phyloP scores from a whole-genome alignment of 768 basidiomycete species.

The Psilocybe azurescens region DNA sequence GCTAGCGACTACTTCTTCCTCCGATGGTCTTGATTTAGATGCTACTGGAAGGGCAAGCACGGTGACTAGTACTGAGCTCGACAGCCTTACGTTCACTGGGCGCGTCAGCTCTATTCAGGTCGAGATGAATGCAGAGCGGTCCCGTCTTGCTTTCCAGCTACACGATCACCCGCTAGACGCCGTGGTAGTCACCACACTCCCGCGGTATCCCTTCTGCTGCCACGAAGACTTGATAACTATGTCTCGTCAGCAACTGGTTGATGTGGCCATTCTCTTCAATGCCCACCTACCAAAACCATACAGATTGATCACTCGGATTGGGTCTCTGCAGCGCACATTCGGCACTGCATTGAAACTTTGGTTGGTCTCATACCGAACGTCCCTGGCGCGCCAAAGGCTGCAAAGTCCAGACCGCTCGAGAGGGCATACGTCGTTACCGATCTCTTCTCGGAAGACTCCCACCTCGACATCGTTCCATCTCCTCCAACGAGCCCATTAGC shows the following conservation, averaged over 20 bases:
- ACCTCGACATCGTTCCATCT: conserved; percentile 24
- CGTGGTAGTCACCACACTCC: conserved; percentile 67
- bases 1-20: background rate
- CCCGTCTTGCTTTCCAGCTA: conserved; percentile 64
- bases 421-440: background rate
- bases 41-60: too few species aligned
- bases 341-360: conserved; percentile 59
- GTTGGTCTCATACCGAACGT: conserved; percentile 56
- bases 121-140: conserved; percentile 8
- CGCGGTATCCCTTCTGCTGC: conserved; percentile 68
- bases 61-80: too few species aligned
- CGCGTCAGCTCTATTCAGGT: background rate
- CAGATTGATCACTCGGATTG: conserved; percentile 46
- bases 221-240: conserved; percentile 76
- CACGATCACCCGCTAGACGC: conserved; percentile 57
- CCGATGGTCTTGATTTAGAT: background rate
- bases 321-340: conserved; percentile 46
- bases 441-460: conserved; percentile 7
- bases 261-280: conserved; percentile 61
- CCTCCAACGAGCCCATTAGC: conserved; percentile 44
- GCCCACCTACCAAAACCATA: conserved; percentile 55
- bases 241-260: conserved; percentile 56
- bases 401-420: conserved; percentile 20
- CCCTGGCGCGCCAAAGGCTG: conserved; percentile 43
- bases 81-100: too few species aligned